Conservation (phyloP, 2,329 filamentous ascomycete species). For the Colletotrichum sp. region DNA sequence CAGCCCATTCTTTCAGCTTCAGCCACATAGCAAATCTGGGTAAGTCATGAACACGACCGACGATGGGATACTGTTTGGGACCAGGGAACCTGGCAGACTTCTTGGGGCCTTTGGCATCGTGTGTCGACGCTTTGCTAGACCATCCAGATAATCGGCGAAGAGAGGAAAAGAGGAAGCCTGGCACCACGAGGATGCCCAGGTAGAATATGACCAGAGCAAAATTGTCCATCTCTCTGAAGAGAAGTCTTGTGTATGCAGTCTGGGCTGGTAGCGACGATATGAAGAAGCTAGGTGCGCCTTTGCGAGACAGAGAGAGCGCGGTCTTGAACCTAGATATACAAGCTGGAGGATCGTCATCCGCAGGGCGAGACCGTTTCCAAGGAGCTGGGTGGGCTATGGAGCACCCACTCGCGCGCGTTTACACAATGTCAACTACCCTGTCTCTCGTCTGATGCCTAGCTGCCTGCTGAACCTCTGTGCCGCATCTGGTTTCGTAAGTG, state of each 20-base stretch:
- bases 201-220: conserved; percentile 46
- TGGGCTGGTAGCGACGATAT: neutral
- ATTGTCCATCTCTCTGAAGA: conserved; percentile 33
- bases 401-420: neutral
- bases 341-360: neutral
- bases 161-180: conserved; percentile 46
- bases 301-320: neutral
- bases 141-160: conserved; percentile 42
- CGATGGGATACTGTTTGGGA: conserved; percentile 50
- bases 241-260: neutral
- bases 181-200: conserved; percentile 42
- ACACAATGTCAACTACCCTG: neutral
- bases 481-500: neutral
- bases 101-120: conserved; percentile 7
- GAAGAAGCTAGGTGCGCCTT: neutral
- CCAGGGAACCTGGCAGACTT: conserved; percentile 44
- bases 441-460: neutral
- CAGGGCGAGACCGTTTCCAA: neutral
- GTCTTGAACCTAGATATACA: neutral
- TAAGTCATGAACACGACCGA: conserved; percentile 54
- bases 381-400: neutral
- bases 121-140: conserved; percentile 3
- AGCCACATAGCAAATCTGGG: conserved; percentile 52
- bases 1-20: conserved; percentile 55
- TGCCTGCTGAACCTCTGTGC: neutral